Base-by-base conservation (phyloP, 345 rosid genomes). In the Cardiospermum halicacabum region DNA sequence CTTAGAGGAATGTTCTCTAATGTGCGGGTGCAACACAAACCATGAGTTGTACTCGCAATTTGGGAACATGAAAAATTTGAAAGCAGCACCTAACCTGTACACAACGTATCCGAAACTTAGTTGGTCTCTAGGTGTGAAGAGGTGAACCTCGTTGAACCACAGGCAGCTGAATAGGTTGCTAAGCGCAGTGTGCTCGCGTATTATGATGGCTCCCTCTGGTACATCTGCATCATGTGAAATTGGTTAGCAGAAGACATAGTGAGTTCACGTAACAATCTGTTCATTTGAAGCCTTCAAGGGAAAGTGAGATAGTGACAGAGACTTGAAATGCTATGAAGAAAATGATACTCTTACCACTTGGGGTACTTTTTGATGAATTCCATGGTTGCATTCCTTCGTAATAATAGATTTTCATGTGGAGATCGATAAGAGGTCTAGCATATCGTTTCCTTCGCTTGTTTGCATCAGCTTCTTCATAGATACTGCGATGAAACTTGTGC, bases 71-170 rank as follows among this genome's bases (percentile, higher is more conserved):
- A 80, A 80, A 73, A 83, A 77, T 81, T 85, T 89, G 77, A 95
- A 91, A 4, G 75, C 58, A 3, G 80, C 86, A 65, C 75, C 78
- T 57, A 95, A 75, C 71, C 94, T 85, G 77, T 84, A 81, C 58
- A 81, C 96, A 8, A 89, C 87, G 16, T 91, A 95, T 50, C 98
- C 92, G 61, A 95, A 89, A 77, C 98, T 91, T 72, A 91, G 81
- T 74, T 95, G 99, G 82, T 95, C 99, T 80, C 97, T 81, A n/a
- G 97, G 99, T 13, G 99, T 91, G 65, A 91, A 72, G 65, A 95
- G 90, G 72, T 95, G 69, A 58, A 95, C 97, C 84, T 91, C 94
- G 30, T 91, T 89, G 95, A 95, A 95, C 99, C 99, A 91, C 78
- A 89, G 60, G 82, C 99, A 91, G 77, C 86, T 84, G 62, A 95